These are phyloP conservation scores for Myxozyma neglecta DNA, from an alignment of 805 yeast species.

Conservation along the genomic window DNA sequence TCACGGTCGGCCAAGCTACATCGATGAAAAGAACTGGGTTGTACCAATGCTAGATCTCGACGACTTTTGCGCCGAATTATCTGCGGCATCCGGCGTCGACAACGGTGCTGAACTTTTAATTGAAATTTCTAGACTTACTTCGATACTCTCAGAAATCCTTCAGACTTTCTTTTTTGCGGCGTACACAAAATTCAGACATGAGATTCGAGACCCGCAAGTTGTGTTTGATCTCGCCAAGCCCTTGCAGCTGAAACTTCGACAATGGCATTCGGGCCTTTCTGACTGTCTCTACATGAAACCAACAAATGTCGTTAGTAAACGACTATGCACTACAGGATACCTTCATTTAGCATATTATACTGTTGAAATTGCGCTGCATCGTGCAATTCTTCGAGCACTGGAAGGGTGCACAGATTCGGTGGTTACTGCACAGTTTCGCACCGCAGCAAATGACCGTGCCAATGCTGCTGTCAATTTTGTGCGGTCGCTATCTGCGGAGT, in stretches of 20 bases:
- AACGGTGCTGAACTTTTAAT: constrained; percentile 30
- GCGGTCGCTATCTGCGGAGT: constrained; percentile 31
- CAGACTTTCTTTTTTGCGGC: constrained; percentile 28
- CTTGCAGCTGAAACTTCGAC: constrained; percentile 23
- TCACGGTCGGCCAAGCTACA: constrained; percentile 34
- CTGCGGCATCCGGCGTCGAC: constrained; percentile 24
- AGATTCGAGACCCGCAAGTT: constrained; percentile 24
- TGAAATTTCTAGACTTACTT: constrained; percentile 25
- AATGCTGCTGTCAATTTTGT: constrained; percentile 34
- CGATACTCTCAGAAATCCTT: constrained; percentile 30
- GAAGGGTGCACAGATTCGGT: constrained; percentile 24
- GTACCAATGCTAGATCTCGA: constrained; percentile 34
- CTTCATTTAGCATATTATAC: constrained; percentile 31
- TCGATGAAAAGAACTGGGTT: constrained; percentile 35
- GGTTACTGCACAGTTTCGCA: constrained; percentile 16
- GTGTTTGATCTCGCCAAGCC: constrained; percentile 31
- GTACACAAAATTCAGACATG: constrained; percentile 27
- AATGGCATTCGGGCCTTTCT: constrained; percentile 27
- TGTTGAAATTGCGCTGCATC: constrained; percentile 28
- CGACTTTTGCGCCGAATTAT: constrained; percentile 33
- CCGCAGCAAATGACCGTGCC: constrained; percentile 29
- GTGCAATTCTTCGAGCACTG: constrained; percentile 29
- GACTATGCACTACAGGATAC: constrained; percentile 30
- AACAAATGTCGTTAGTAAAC: constrained; percentile 14
- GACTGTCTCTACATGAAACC: constrained; percentile 28